Base-by-base conservation (phyloP, 2,329 filamentous ascomycete genomes). In the Aspergillus intermedius region DNA sequence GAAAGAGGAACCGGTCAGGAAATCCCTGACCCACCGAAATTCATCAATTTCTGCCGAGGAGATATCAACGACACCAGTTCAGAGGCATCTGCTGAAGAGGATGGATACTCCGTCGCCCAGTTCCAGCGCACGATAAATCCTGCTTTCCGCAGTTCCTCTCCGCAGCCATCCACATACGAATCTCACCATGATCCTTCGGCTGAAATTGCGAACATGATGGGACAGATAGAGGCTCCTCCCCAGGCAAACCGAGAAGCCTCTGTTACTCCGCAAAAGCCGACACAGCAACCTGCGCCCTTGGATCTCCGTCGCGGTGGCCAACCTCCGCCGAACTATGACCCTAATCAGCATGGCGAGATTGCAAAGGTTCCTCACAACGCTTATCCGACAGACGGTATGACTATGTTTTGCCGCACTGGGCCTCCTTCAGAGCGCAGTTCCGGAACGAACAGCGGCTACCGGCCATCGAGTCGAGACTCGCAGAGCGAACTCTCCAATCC, bases 41-140 rank as follows among this genome's bases (percentile, higher is more conserved):
- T 96, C 68, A 96, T 98, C 81, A 96, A 98, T 74, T 98, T 97
- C 69, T 94, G 89, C 67, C 86, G 93, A 9, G 93, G 91, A 65
- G 72, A 85, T 42, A 78, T 78, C 34, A 74, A 84, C 47, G 93
- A 98, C 59, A 83, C 81, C 34, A 82, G 83, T 57, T 96, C 91
- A 1, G 88, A 93, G 54, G 76, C 80, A 9, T 91, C 88, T 0
- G 13, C 34, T 21, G 90, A 95, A 19, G 91, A 95, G n/a, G 91
- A 95, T 54, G 89, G 91, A 4, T 98, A 95, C 65, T 95, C 90
- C 0, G 89, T 98, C 10, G 94, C 94, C 3, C 91, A 98, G 63
- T 98, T 97, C 61, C 89, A 91, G 51, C 81, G 93, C 51, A 91
- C 87, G 47, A 95, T 96, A 71, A 98, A 98, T 62, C 91, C 94